Conservation (phyloP, 345 rosid genomes). For the Adansonia digitata region DNA sequence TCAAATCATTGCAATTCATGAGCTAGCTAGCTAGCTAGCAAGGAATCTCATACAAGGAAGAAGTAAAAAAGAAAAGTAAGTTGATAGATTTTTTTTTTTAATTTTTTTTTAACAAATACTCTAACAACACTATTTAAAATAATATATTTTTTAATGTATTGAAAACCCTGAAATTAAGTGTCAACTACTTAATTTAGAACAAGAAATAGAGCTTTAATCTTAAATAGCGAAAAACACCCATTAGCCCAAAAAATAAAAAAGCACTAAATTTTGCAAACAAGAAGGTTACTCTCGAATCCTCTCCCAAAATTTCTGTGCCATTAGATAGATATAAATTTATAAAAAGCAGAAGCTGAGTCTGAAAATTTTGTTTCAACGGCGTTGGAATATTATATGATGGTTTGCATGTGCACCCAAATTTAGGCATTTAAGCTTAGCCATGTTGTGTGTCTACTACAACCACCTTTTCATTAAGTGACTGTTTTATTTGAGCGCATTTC, state of each 20-base stretch:
- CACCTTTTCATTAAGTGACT: conserved; percentile 41
- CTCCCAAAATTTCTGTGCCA: conserved; percentile 18
- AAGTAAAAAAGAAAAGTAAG: background rate
- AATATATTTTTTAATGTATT: too few species aligned
- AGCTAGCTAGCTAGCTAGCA: background rate
- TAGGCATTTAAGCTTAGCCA: conserved; percentile 27
- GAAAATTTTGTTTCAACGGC: background rate
- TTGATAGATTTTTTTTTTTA: background rate
- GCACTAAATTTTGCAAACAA: background rate
- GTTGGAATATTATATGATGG: conserved; percentile 11
- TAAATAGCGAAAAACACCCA: too few species aligned
- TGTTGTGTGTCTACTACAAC: conserved; percentile 36
- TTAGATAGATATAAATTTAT: too few species aligned
- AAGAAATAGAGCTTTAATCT: too few species aligned
- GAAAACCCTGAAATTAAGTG: too few species aligned
- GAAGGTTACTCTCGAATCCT: background rate
- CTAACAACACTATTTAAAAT: too few species aligned
- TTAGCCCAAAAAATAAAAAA: too few species aligned
- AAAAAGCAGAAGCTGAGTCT: conserved; percentile 3
- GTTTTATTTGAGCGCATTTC: conserved; percentile 28
- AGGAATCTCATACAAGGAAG: background rate
- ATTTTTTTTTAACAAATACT: too few species aligned
- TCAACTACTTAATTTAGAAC: too few species aligned
- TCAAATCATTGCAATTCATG: background rate
- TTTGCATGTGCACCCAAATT: conserved; percentile 32